A percentile compares a stretch with the other conserved stretches of the same genome.
Evolutionary conservation across 345 rosid genomes (phyloP).

Genomic region (Populus deltoides): DNA sequence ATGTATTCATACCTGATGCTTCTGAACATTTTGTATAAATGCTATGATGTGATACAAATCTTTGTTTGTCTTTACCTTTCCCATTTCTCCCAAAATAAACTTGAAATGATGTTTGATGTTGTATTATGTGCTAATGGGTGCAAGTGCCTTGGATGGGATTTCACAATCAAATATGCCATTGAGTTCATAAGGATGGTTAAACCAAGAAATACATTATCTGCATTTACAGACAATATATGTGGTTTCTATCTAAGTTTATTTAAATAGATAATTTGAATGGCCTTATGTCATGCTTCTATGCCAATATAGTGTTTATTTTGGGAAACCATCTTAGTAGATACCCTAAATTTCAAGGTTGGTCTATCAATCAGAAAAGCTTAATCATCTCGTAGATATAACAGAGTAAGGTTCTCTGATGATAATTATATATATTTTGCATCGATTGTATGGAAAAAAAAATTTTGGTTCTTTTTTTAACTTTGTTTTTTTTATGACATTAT

Average conservation of each 20-base stretch:
- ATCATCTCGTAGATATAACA: neutral
- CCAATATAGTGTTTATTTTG: neutral
- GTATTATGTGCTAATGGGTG: neutral
- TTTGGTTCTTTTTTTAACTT: neutral
- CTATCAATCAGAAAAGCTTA: neutral
- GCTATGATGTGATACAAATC: neutral
- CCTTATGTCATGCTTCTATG: neutral
- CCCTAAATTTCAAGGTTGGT: neutral
- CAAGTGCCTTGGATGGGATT: neutral
- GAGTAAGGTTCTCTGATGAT: neutral
- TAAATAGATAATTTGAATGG: neutral
- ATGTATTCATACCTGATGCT: neutral
- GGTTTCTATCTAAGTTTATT: neutral
- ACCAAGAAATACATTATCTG: too few species aligned
- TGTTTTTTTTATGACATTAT: neutral
- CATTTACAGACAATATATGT: neutral
- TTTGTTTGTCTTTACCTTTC: neutral
- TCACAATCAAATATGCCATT: neutral
- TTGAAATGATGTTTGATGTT: neutral
- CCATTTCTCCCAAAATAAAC: neutral
- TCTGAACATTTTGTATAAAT: neutral
- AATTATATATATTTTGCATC: neutral
- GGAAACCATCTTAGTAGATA: neutral
- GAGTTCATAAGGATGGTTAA: neutral
- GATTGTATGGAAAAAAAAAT: too few species aligned